Base-by-base conservation (phyloP, 352 stramenopile species). In the Pythium guiyangense region DNA sequence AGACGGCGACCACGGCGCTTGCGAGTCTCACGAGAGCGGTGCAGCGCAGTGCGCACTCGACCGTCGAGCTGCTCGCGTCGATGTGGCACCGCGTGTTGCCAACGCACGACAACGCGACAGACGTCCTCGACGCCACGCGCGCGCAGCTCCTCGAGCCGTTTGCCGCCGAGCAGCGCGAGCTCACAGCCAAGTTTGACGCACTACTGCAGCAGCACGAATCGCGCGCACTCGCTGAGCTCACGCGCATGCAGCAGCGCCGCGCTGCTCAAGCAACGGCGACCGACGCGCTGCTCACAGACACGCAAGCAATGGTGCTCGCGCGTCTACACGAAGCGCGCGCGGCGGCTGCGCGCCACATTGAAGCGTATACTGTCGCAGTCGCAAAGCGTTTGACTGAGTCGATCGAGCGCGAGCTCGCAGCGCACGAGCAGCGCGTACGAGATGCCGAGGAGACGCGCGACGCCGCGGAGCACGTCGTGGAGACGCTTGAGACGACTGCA, bases 211-310 rank as follows among this genome's bases (percentile, higher is more conserved):
- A 62, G 15, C 64, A 84, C 22, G 70, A 86, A 57, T 66, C 62
- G 42, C 74, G 62, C 55, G 69, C 65, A 6, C 18, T 84, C 20
- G 64, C 67, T 6, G 64, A 86, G 42, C 62, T 86, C 5, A 63
- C 84, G 34, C 68, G 66, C 3, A 77, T 84, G 53, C 77, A 85
- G 49, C 56, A 66, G 34, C 70, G 67, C 49, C 74, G 80, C 2
- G 62, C 63, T 8, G 58, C 63, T 12, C 72, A 80, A 29, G 49
- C 63, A 27, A 59, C 56, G 14, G 52, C 60, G 2, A 73, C 62
- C 0, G 61, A 84, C 22, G 69, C 68, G 26, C 70, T 87, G 40
- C 52, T 90, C 34, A 57, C 60, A 0, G 69, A 86, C 18, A 85
- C 74, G 6, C 69, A 60, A 15, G 20, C 49, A 27, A 51, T 67